Evolutionary conservation across 495 filamentous ascomycete species (phyloP).

Genomic region (Xylaria cubensis): DNA sequence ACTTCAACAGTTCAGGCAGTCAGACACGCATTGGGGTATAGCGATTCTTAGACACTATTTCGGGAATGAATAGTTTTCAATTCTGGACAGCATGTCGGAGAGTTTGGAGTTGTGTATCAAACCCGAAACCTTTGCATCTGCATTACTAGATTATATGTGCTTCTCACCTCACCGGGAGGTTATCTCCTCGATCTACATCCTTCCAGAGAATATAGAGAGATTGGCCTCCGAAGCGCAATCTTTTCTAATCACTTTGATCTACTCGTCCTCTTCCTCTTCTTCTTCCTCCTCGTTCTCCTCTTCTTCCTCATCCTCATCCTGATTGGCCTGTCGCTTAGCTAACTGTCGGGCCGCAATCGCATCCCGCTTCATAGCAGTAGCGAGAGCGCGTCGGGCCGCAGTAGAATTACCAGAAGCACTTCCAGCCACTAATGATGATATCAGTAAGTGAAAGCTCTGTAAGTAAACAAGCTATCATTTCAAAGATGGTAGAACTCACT

Average conservation of each 20-base stretch:
- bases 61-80: too few relatives aligned
- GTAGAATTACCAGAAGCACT: slow-evolving; percentile 25
- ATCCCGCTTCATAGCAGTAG: slow-evolving; percentile 30
- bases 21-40: background rate
- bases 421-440: slow-evolving; percentile 28
- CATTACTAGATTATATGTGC: background rate
- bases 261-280: background rate
- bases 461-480: background rate
- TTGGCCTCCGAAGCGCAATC: background rate
- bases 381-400: slow-evolving; percentile 31
- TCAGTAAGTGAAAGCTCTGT: background rate
- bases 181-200: background rate
- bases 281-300: slow-evolving; percentile 12
- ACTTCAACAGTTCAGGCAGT: background rate
- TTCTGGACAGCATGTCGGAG: background rate
- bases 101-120: background rate
- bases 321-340: slow-evolving; percentile 7
- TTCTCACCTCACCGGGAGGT: slow-evolving; percentile 7
- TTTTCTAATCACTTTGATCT: background rate
- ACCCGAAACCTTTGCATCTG: background rate
- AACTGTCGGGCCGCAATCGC: slow-evolving; percentile 9
- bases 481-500: slow-evolving; percentile 30
- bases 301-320: background rate
- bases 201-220: slow-evolving; percentile 9
- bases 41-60: background rate